Base-by-base conservation (phyloP, 345 rosid species). In the Corymbia maculata region DNA sequence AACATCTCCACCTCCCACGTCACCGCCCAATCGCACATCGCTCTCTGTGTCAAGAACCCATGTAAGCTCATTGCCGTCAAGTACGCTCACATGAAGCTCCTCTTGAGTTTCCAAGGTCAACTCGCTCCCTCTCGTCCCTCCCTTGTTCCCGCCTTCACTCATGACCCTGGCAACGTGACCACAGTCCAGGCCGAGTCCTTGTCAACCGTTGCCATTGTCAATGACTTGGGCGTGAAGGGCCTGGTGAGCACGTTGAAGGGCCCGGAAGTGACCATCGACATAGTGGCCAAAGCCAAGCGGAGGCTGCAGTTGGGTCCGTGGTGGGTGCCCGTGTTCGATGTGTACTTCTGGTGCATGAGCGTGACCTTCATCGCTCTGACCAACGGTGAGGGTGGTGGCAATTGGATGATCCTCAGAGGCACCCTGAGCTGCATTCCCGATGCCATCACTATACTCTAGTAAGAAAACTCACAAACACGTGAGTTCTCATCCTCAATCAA, bases 311-410 rank as follows among this genome's bases (percentile, higher is more conserved):
- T 57, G 64, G 64, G 64, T 57, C 64, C 64, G 22, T 57, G 64
- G 26, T 57, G 64, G 64, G 64, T 57, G 64, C 26, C n/a, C 13
- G 1, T 57, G 28, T 57, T 57, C 64, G 21, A 57, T 22, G 64
- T 57, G 22, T 22, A 57, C 13, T 0, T 57, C 64, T 9, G 9
- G n/a, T 57, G 64, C 64, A 57, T 22, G 13, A 22, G 64, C n/a
- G 0, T 57, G 61, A 57, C 64, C n/a, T 57, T 57, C 64, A 57
- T 0, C 0, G 59, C 10, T 53, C 4, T 2, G 0, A 1, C 2
- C 0, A 4, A 53, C 4, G 59, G 59, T 15, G 24, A 53, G 24
- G 59, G 24, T 53, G 59, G 59, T 9, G 10, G 59, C 24, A 0
- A 53, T 53, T 53, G 59, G 24, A 53, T 53, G 59, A 53, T 53